phyloP scores from a whole-genome alignment of 768 basidiomycete genomes.

The Leccinum ochraceum region DNA sequence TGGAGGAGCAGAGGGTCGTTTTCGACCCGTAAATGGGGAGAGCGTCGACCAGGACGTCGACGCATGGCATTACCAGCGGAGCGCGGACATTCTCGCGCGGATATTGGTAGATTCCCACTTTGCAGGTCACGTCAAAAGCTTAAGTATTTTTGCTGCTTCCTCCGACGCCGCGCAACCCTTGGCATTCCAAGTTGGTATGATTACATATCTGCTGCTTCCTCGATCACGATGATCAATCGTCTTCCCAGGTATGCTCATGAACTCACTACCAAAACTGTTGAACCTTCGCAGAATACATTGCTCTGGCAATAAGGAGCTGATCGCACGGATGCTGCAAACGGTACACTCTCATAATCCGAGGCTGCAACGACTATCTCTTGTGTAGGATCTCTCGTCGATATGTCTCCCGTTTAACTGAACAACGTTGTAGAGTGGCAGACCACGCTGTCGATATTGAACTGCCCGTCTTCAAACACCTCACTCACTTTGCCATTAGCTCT shows the following conservation, averaged over 20 bases:
- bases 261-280: slow-evolving; percentile 62
- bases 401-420: background rate
- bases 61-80: slow-evolving; percentile 55
- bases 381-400: slow-evolving; percentile 36
- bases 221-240: background rate
- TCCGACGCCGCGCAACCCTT: slow-evolving; percentile 50
- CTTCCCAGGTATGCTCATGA: slow-evolving; percentile 61
- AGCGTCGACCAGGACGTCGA: slow-evolving; percentile 39
- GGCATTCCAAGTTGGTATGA: slow-evolving; percentile 64
- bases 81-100: slow-evolving; percentile 68
- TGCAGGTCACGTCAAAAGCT: slow-evolving; percentile 54
- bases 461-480: slow-evolving; percentile 54
- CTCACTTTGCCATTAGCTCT: slow-evolving; percentile 58
- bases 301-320: slow-evolving; percentile 54
- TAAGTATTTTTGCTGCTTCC: slow-evolving; percentile 60
- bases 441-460: slow-evolving; percentile 46
- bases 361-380: slow-evolving; percentile 58
- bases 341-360: slow-evolving; percentile 53
- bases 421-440: slow-evolving; percentile 34
- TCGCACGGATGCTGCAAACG: slow-evolving; percentile 51
- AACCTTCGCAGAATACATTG: slow-evolving; percentile 64
- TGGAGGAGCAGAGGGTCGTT: slow-evolving; percentile 12
- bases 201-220: background rate
- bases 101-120: slow-evolving; percentile 63
- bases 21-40: slow-evolving; percentile 15